These are phyloP conservation scores for Salvia hispanica DNA, from an alignment of 257 asterid genomes.

Conservation along the genomic window DNA sequence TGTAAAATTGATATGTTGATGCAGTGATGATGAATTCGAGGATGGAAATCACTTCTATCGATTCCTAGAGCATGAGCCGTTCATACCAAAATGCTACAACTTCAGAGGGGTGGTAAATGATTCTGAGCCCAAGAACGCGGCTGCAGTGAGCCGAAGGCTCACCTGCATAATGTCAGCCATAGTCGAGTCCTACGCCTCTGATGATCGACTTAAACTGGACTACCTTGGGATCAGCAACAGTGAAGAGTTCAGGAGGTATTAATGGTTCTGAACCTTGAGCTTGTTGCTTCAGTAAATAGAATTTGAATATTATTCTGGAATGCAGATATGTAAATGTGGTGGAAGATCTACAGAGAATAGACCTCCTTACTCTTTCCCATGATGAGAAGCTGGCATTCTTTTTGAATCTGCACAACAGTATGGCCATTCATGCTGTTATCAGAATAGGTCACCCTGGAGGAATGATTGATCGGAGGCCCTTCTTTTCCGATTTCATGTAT, in stretches of 20 bases:
- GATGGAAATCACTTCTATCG: constrained; percentile 85
- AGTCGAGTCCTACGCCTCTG: constrained; percentile 78
- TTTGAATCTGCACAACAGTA: constrained; percentile 81
- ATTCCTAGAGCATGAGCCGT: constrained; percentile 87
- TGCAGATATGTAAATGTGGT: constrained; percentile 68
- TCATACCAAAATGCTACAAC: constrained; percentile 78
- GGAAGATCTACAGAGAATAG: constrained; percentile 81
- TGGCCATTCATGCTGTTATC: constrained; percentile 88
- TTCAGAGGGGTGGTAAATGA: constrained; percentile 76
- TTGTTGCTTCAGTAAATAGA: not conserved
- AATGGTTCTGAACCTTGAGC: not conserved
- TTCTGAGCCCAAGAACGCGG: constrained; percentile 59
- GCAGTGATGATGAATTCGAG: constrained; percentile 84
- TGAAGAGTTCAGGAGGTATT: constrained; percentile 91
- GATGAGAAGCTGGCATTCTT: constrained; percentile 83
- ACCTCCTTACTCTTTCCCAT: constrained; percentile 50
- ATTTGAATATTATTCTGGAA: not conserved
- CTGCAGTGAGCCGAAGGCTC: constrained; percentile 57
- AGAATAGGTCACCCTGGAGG: constrained; percentile 87
- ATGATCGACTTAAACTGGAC: constrained; percentile 64
- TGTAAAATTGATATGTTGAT: not conserved
- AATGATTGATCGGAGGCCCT: constrained; percentile 73
- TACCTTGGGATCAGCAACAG: constrained; percentile 79
- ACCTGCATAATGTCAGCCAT: constrained; percentile 77
- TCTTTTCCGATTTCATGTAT: constrained; percentile 76